These are phyloP conservation scores for Colletotrichum abscissum DNA, from an alignment of 2,329 filamentous ascomycete species.

Conservation along the genomic window DNA sequence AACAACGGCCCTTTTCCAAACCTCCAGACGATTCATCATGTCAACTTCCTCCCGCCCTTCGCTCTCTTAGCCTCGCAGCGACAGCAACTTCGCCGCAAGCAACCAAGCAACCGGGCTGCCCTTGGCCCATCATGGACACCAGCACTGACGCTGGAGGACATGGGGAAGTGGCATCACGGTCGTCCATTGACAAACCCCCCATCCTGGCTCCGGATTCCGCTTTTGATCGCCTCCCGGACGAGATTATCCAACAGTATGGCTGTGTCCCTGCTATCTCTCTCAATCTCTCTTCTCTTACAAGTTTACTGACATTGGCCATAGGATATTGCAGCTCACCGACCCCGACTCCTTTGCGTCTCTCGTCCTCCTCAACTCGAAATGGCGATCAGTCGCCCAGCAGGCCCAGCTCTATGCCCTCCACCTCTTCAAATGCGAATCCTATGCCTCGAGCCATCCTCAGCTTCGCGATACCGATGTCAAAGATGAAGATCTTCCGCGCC, in stretches of 20 bases:
- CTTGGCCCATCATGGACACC: slow-evolving; percentile 18
- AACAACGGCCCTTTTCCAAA: slow-evolving; percentile 26
- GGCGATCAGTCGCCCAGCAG: slow-evolving; percentile 72
- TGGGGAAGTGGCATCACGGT: slow-evolving; percentile 17
- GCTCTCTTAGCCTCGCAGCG: slow-evolving; percentile 25
- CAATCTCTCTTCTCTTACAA: not conserved
- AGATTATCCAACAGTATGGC: slow-evolving; percentile 76
- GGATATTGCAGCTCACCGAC: slow-evolving; percentile 70
- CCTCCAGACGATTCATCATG: slow-evolving; percentile 34
- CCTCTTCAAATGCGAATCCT: slow-evolving; percentile 70
- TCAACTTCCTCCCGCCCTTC: slow-evolving; percentile 11
- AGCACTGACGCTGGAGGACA: slow-evolving; percentile 7
- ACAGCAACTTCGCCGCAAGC: not conserved
- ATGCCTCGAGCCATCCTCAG: slow-evolving; percentile 61
- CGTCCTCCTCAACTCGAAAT: slow-evolving; percentile 72
- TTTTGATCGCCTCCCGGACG: slow-evolving; percentile 71
- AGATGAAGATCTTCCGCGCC: slow-evolving; percentile 64
- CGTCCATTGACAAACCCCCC: slow-evolving; percentile 48
- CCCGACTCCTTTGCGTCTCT: slow-evolving; percentile 75
- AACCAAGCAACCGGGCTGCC: slow-evolving; percentile 2
- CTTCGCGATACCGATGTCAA: slow-evolving; percentile 48
- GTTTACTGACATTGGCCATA: slow-evolving; percentile 43
- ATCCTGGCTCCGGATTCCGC: slow-evolving; percentile 46
- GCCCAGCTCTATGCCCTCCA: slow-evolving; percentile 72
- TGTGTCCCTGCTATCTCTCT: not conserved